A percentile compares a stretch with the other conserved stretches of the same genome.
phyloP scores from a whole-genome alignment of 2,329 filamentous ascomycete genomes.

The Trichoderma cornu-damae region DNA sequence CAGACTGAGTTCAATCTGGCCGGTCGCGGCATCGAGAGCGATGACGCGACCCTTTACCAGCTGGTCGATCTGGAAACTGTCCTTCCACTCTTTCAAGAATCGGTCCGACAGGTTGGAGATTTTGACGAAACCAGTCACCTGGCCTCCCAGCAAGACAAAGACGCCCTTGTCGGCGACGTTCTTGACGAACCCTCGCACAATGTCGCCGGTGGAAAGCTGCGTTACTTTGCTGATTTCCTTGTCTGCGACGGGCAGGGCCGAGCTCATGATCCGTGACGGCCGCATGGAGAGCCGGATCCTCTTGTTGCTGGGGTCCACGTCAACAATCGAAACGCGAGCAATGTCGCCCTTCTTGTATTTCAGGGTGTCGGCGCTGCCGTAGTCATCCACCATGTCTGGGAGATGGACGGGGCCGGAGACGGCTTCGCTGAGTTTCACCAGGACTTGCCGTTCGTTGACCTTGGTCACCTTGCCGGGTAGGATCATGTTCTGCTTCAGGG shows the following conservation, averaged over 20 bases:
- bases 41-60: slow-evolving; percentile 83
- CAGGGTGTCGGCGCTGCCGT: slow-evolving; percentile 68
- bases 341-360: slow-evolving; percentile 79
- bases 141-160: slow-evolving; percentile 77
- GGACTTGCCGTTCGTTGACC: slow-evolving; percentile 73
- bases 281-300: slow-evolving; percentile 74
- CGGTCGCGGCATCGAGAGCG: slow-evolving; percentile 60
- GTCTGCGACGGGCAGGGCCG: slow-evolving; percentile 73
- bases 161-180: slow-evolving; percentile 84
- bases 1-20: slow-evolving; percentile 77
- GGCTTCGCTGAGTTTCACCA: slow-evolving; percentile 77
- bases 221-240: slow-evolving; percentile 65
- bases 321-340: slow-evolving; percentile 77
- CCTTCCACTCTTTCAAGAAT: slow-evolving; percentile 94
- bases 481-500: slow-evolving; percentile 72
- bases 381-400: slow-evolving; percentile 82
- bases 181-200: slow-evolving; percentile 88
- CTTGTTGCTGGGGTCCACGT: slow-evolving; percentile 79
- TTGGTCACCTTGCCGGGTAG: slow-evolving; percentile 81
- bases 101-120: slow-evolving; percentile 85
- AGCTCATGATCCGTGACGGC: slow-evolving; percentile 84
- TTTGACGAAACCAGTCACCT: slow-evolving; percentile 75
- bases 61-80: slow-evolving; percentile 79
- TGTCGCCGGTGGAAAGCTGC: slow-evolving; percentile 70
- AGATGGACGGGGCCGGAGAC: slow-evolving; percentile 77